Percentiles rank a stretch among this genome's conserved stretches.
phyloP scores from a whole-genome alignment of 225 moss, liverwort and hornwort species.

The Antitrichia curtipendula region DNA sequence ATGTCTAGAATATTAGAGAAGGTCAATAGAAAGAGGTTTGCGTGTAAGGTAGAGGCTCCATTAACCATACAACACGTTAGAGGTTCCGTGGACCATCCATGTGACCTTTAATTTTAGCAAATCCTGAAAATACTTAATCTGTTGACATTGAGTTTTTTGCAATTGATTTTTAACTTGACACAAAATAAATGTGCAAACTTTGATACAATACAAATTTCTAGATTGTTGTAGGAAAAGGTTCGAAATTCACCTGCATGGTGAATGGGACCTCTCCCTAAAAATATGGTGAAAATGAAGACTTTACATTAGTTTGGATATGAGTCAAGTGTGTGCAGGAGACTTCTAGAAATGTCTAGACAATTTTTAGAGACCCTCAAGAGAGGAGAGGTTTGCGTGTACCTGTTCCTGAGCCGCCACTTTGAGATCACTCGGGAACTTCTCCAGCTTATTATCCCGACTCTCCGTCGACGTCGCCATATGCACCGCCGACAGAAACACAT shows the following conservation, averaged over 20 bases:
- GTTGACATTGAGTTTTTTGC: not conserved
- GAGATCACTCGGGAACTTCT: constrained; percentile 56
- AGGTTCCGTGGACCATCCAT: not conserved
- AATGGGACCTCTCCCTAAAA: not conserved
- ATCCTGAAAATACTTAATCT: not conserved
- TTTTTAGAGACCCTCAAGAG: not conserved
- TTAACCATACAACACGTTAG: not conserved
- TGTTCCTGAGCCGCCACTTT: constrained; percentile 87
- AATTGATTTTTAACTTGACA: not conserved
- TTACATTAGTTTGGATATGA: not conserved
- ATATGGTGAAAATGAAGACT: not conserved
- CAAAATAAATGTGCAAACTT: not conserved
- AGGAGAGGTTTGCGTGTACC: not conserved
- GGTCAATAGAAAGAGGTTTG: not conserved
- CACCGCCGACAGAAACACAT: constrained; percentile 65
- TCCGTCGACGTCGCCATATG: constrained; percentile 50
- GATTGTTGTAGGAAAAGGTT: not conserved
- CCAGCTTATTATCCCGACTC: constrained; percentile 3
- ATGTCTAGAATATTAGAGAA: not conserved
- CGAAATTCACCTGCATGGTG: not conserved
- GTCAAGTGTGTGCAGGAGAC: not conserved
- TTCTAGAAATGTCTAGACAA: not conserved
- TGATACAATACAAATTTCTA: not conserved
- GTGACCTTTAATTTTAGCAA: not conserved
- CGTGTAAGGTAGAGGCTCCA: not conserved